Conservation (phyloP, 345 rosid species). For the Sisymbrium irio region DNA sequence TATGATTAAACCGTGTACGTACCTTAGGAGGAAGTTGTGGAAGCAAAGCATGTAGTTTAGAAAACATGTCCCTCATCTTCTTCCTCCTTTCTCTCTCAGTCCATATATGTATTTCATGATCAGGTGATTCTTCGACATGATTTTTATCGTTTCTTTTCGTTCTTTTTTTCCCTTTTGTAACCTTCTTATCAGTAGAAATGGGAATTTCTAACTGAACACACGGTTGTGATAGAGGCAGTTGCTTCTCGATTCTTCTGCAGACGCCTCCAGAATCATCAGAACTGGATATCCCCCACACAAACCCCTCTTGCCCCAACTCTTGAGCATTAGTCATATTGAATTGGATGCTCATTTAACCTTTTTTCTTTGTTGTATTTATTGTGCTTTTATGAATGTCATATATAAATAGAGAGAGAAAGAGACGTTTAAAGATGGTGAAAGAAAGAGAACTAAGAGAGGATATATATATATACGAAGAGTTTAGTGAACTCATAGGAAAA, state of each 20-base stretch:
- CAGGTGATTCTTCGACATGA: slow-evolving; percentile 33
- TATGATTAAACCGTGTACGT: slow-evolving; percentile 27
- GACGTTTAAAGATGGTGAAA: slow-evolving; percentile 28
- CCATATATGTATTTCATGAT: slow-evolving; percentile 64
- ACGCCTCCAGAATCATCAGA: slow-evolving; percentile 36
- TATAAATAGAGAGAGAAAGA: slow-evolving; percentile 6
- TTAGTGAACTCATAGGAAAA: slow-evolving; percentile 20
- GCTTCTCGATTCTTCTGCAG: background rate
- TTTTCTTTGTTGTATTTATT: slow-evolving; percentile 18
- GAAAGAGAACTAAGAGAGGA: slow-evolving; percentile 18
- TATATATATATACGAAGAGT: slow-evolving; percentile 2
- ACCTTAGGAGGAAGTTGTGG: slow-evolving; percentile 84
- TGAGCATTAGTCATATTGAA: slow-evolving; percentile 26
- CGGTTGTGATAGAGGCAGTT: background rate
- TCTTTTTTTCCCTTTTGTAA: background rate
- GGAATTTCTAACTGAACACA: background rate
- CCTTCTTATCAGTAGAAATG: background rate
- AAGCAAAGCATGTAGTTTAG: slow-evolving; percentile 66
- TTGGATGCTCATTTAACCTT: slow-evolving; percentile 20
- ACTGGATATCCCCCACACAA: slow-evolving; percentile 40
- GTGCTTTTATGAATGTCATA: slow-evolving; percentile 11
- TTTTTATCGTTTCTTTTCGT: background rate
- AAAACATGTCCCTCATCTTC: slow-evolving; percentile 76
- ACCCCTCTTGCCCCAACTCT: slow-evolving; percentile 35
- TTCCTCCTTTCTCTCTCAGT: slow-evolving; percentile 82